Conservation (phyloP, 371 early-diverging fungal species). For the Neoconidiobolus thromboides region DNA sequence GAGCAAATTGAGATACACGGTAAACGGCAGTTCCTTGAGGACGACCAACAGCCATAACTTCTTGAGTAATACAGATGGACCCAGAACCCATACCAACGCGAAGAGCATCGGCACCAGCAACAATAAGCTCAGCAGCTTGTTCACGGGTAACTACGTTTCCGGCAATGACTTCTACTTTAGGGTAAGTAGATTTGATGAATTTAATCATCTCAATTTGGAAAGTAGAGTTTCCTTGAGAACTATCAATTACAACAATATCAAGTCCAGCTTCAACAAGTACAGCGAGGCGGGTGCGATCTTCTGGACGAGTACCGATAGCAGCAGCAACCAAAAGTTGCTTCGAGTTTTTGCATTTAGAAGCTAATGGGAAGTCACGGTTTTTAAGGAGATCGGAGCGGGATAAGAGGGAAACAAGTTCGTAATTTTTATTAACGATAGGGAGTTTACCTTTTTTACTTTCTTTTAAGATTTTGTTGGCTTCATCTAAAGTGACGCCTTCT, state of each 20-base stretch:
- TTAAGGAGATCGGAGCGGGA: conserved; percentile 89
- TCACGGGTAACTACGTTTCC: conserved; percentile 94
- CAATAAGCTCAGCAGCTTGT: conserved; percentile 80
- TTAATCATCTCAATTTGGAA: conserved; percentile 89
- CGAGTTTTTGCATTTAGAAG: conserved; percentile 58
- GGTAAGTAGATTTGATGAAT: conserved; percentile 65
- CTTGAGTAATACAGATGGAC: conserved; percentile 95
- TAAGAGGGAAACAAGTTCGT: conserved; percentile 74
- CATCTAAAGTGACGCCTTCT: conserved; percentile 65
- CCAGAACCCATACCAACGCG: conserved; percentile 95
- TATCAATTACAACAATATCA: conserved; percentile 85
- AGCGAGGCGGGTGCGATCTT: conserved; percentile 63
- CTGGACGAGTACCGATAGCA: conserved; percentile 81
- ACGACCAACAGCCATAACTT: conserved; percentile 95
- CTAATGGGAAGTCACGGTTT: conserved; percentile 84
- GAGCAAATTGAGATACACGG: conserved; percentile 80
- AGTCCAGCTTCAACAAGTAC: conserved; percentile 82
- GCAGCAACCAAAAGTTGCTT: conserved; percentile 89
- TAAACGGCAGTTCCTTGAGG: conserved; percentile 96
- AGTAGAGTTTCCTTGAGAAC: conserved; percentile 82
- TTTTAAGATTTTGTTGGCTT: conserved; percentile 78
- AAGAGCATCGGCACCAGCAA: conserved; percentile 88
- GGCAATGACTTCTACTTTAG: conserved; percentile 68
- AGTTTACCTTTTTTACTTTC: conserved; percentile 91
- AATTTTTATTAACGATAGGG: conserved; percentile 71